Percentiles rank a stretch among this genome's conserved stretches.
Conservation (phyloP, 1,284 basidiomycete genomes). For the Polyporus tsugae region DNA sequence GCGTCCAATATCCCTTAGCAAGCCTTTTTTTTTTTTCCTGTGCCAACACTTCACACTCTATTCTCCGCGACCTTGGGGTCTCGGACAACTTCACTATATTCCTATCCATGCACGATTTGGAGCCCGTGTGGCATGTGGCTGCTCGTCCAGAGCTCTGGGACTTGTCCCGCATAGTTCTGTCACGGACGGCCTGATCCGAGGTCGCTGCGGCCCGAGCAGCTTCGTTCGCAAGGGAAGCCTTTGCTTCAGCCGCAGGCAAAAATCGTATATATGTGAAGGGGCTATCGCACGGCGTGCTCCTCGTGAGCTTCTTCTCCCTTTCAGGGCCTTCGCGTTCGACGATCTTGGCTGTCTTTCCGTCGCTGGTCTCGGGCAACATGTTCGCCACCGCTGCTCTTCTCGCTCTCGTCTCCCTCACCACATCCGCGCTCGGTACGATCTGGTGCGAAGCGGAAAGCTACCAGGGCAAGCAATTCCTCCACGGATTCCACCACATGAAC, state of each 20-base stretch:
- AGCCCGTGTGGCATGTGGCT: neutral
- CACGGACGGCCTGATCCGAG: neutral
- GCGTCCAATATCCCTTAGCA: no score
- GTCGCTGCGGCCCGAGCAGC: neutral
- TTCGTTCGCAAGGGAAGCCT: neutral
- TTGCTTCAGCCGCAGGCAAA: neutral
- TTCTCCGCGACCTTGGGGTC: no score
- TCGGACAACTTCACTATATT: no score
- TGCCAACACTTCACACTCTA: no score
- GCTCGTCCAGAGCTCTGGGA: neutral
- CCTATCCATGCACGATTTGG: neutral
- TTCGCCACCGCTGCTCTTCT: neutral
- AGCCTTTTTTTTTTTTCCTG: no score
- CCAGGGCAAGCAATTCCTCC: conserved; percentile 55
- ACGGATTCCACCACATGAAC: conserved; percentile 55
- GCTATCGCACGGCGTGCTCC: neutral
- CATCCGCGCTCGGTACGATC: conserved; percentile 6
- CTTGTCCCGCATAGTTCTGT: neutral
- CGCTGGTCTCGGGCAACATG: neutral
- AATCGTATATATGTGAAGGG: neutral
- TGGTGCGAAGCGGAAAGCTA: conserved; percentile 46
- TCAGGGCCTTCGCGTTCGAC: neutral
- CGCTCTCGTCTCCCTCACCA: neutral
- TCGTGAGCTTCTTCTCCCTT: neutral
- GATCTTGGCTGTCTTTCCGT: neutral